These are phyloP conservation scores for Claviceps spartinae DNA, from an alignment of 2,329 filamentous ascomycete genomes.

Conservation along the genomic window DNA sequence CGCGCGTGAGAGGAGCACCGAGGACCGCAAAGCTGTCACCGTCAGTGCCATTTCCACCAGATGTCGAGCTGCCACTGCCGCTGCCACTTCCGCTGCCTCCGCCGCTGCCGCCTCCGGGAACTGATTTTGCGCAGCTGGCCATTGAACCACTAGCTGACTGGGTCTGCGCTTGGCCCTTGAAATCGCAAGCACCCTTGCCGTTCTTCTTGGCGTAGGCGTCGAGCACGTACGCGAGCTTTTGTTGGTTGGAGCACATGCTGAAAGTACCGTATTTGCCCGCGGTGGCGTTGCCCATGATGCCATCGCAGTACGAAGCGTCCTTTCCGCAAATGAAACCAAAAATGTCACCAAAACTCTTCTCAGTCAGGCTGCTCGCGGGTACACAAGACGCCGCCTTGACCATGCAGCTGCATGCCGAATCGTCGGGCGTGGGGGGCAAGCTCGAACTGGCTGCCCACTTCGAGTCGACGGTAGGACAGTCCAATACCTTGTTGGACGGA, in stretches of 20 bases:
- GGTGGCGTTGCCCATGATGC: constrained; percentile 40
- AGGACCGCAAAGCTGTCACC: constrained; percentile 22
- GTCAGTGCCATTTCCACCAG: constrained; percentile 6
- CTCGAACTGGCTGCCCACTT: constrained; percentile 51
- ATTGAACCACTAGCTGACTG: constrained; percentile 33
- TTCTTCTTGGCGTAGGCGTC: constrained; percentile 57
- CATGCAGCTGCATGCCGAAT: constrained; percentile 77
- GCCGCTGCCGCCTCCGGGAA: constrained; percentile 35
- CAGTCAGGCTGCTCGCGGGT: constrained; percentile 42
- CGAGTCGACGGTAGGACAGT: constrained; percentile 54
- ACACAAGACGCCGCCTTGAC: constrained; percentile 58
- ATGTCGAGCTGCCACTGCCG: background rate
- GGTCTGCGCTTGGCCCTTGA: constrained; percentile 50
- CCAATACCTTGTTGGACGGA: constrained; percentile 56
- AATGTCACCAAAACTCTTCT: constrained; percentile 49
- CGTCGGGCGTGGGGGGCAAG: constrained; percentile 74
- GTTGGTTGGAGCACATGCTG: constrained; percentile 57
- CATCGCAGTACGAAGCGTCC: constrained; percentile 43
- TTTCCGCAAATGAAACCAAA: constrained; percentile 64
- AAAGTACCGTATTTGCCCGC: constrained; percentile 53
- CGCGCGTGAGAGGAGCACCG: constrained; percentile 20
- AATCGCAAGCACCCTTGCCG: constrained; percentile 48
- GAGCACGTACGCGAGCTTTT: constrained; percentile 62
- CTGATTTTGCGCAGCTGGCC: constrained; percentile 45
- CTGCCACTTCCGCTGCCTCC: background rate